Percentiles rank a stretch among this genome's conserved stretches.
Evolutionary conservation across 2,329 filamentous ascomycete species (phyloP).

Genomic region (Penicillium griseofulvum): DNA sequence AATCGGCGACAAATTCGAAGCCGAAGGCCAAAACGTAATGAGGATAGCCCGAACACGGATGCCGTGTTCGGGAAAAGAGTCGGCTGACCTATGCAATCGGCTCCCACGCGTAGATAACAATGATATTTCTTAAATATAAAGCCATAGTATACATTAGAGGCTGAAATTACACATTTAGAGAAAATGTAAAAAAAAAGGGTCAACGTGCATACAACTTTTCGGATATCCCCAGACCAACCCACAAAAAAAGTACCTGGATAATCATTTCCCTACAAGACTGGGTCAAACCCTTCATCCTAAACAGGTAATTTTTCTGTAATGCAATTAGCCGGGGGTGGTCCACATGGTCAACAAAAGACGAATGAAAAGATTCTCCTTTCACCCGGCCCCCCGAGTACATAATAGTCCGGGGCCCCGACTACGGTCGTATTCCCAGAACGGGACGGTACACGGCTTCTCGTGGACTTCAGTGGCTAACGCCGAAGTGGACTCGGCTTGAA

Average conservation of each 20-base stretch:
- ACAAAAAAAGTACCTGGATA: background rate
- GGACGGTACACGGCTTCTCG: constrained; percentile 8
- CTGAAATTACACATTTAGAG: background rate
- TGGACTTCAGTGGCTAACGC: constrained; percentile 11
- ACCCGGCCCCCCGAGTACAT: background rate
- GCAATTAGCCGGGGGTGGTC: constrained; percentile 13
- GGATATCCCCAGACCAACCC: constrained; percentile 6
- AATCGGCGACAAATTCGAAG: constrained; percentile 11
- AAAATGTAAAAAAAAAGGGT: background rate
- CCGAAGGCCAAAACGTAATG: constrained; percentile 9
- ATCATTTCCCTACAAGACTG: background rate
- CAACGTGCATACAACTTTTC: background rate
- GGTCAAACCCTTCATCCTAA: background rate
- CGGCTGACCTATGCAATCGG: constrained; percentile 4
- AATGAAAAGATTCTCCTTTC: background rate
- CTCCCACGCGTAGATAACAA: background rate
- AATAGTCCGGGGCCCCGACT: constrained; percentile 20
- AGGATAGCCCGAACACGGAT: background rate
- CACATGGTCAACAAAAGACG: constrained; percentile 7
- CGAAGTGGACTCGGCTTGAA: constrained; percentile 17
- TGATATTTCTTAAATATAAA: background rate
- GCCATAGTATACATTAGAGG: background rate
- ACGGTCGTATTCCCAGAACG: constrained; percentile 19
- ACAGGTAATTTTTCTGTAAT: constrained; percentile 3
- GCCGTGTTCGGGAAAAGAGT: constrained; percentile 12